A percentile compares a stretch with the other conserved stretches of the same genome.
Conservation (phyloP, 1,284 basidiomycete genomes). For the Wolfiporia cocos region DNA sequence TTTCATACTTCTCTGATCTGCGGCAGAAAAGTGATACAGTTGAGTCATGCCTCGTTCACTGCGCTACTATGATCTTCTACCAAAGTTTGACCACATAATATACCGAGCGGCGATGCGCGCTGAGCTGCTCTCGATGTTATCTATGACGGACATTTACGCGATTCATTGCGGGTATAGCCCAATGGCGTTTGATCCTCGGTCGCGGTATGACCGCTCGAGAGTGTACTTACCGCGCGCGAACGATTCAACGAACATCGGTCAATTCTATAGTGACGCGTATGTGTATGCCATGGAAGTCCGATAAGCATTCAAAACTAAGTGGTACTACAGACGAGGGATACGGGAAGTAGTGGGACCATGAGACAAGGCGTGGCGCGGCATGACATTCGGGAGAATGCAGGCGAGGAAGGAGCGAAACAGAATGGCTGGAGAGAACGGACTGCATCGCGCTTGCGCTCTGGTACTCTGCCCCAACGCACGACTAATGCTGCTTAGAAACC, state of each 20-base stretch:
- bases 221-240: too few relatives aligned
- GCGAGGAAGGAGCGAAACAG: conserved; percentile 12
- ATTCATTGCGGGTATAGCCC: too few relatives aligned
- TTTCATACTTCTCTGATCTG: too few relatives aligned
- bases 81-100: too few relatives aligned
- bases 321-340: conserved; percentile 25
- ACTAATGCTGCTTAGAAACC: conserved; percentile 57
- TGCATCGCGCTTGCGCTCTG: conserved; percentile 17
- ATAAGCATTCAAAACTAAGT: conserved; percentile 21
- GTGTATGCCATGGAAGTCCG: conserved; percentile 17
- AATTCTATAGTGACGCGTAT: too few relatives aligned
- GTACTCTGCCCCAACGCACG: conserved; percentile 8
- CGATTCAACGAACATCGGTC: too few relatives aligned
- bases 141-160: too few relatives aligned
- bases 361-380: conserved; percentile 5
- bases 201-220: background rate
- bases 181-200: background rate
- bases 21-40: conserved; percentile 3
- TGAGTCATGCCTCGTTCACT: conserved; percentile 11
- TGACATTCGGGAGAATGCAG: conserved; percentile 10
- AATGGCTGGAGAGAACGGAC: conserved; percentile 6
- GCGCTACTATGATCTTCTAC: conserved; percentile 10
- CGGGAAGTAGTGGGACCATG: conserved; percentile 9
- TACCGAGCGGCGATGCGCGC: too few relatives aligned
- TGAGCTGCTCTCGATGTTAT: too few relatives aligned